Evolutionary conservation across 768 basidiomycete species (phyloP), one percentile per base, ranked within the genome.

Genomic region (Phanerochaete carnosa): DNA sequence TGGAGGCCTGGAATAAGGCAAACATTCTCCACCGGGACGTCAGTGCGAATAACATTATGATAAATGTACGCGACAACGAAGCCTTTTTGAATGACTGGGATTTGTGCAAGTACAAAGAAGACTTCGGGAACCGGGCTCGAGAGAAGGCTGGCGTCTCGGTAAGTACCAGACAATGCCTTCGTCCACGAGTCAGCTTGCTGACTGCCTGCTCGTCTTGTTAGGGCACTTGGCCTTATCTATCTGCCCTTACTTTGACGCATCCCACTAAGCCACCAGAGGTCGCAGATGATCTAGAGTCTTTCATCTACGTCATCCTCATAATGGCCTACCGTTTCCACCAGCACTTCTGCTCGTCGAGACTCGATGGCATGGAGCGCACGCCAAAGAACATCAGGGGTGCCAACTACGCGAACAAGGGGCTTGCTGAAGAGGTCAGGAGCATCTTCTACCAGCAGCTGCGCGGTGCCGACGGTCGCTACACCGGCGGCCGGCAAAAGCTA

Each of bases 61-160:
- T 23, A 37, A 25, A 37, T 22, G 37, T 37, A 23, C 22, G 19
- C 6, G 33, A 19, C 11, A 11, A n/a, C 15, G n/a, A 30, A 55
- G 58, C 54, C 1, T 45, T 57, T 19, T 50, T 62, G 5, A 62
- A 16, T 3, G 60, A 62, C 47, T 62, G 60, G 60, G 60, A 62
- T 35, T 32, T 62, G 29, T 62, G 60, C 37, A 62, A 57, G 30
- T 57, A 57, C 45, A 28, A 22, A n/a, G 35, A 57, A 25, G 56
- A 62, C 22, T 28, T 62, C 22, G 28, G 16, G 15, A n/a, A 53
- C 16, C 11, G 26, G 19, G 29, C n/a, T 23, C 28, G 23, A 19
- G n/a, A n/a, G n/a, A n/a, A n/a, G n/a, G n/a, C 26, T 23, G 22
- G 16, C 16, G 7, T 53, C 11, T 13, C 13, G 12, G 33, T 53